Base-by-base conservation (phyloP, 2,329 filamentous ascomycete species). In the Aspergillus bombycis region DNA sequence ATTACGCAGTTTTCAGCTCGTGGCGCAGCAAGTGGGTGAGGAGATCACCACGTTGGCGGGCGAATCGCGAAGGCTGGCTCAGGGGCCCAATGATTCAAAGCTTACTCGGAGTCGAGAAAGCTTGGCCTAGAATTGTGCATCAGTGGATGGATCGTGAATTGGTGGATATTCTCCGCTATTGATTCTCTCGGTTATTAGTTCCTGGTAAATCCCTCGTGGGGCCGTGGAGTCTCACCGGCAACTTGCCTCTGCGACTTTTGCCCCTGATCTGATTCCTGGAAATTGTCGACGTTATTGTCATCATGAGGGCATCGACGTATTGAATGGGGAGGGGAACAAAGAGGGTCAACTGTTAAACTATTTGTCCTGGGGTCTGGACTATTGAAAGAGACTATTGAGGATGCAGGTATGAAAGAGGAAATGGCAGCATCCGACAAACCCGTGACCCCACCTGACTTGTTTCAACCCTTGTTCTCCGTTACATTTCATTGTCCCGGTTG, bases 41-140 rank as follows among this genome's bases (percentile, higher is more conserved):
- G 59, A 61, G 50, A 50, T 41, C 30, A 38, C 36, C 59, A 57
- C 21, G 26, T 46, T 46, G 59, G 28, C 32, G 59, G 57, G 61
- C 64, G 62, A 67, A 66, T 65, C 30, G 62, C 38, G 48, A 55
- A 32, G 38, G n/a, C 32, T 36, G n/a, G 23, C 43, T 54, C 34
- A 59, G 57, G 57, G 36, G 43, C 16, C 34, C 28, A n/a, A 60
- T 34, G 38, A 58, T 56, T 60, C 55, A 66, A 69, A 67, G 68
- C 68, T 70, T 70, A 41, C 38, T 41, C 38, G 16, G 16, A 9
- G 16, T 41, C 16, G 64, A 62, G 63, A 68, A 70, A 70, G 68
- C 68, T 70, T 70, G 60, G 62, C 66, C 55, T 50, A 46, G 60
- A 36, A 57, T 61, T 43, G 23, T 52, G 46, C 14, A 30, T 52